These are phyloP conservation scores for Yarrowia deformans DNA, from an alignment of 805 yeast genomes.

Conservation along the genomic window DNA sequence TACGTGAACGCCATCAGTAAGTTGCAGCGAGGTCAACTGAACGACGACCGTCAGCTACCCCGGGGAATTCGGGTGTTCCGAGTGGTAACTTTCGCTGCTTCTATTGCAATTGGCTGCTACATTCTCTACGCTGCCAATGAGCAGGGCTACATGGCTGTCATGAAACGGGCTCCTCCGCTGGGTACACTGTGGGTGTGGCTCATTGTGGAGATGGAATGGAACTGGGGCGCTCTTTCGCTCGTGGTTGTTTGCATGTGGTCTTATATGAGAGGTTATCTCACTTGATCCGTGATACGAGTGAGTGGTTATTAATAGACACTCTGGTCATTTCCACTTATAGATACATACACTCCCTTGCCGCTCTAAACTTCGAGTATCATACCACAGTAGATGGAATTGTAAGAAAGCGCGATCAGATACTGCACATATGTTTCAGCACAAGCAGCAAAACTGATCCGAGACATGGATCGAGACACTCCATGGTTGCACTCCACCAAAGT, in stretches of 20 bases:
- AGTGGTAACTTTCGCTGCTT: slow-evolving; percentile 43
- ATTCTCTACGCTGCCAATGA: slow-evolving; percentile 49
- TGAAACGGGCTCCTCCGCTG: slow-evolving; percentile 53
- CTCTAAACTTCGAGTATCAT: no score
- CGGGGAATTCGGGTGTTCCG: slow-evolving; percentile 42
- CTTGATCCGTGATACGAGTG: background rate
- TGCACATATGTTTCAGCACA: background rate
- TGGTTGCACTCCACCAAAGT: background rate
- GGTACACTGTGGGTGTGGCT: slow-evolving; percentile 55
- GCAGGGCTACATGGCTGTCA: slow-evolving; percentile 52
- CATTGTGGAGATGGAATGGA: slow-evolving; percentile 53
- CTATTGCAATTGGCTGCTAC: slow-evolving; percentile 49
- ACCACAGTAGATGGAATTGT: no score
- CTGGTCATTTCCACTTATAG: no score
- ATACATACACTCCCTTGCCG: no score
- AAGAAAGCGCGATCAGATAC: no score
- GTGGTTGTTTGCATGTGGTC: slow-evolving; percentile 46
- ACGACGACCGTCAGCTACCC: slow-evolving; percentile 41
- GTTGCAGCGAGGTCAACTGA: slow-evolving; percentile 7
- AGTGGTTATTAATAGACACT: no score
- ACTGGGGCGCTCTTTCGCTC: slow-evolving; percentile 47
- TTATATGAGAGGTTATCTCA: slow-evolving; percentile 41
- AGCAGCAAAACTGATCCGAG: no score
- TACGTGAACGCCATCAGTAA: slow-evolving; percentile 27
- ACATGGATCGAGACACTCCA: background rate